These are phyloP conservation scores for Fremontodendron californicum DNA, from an alignment of 345 rosid species.

Conservation along the genomic window DNA sequence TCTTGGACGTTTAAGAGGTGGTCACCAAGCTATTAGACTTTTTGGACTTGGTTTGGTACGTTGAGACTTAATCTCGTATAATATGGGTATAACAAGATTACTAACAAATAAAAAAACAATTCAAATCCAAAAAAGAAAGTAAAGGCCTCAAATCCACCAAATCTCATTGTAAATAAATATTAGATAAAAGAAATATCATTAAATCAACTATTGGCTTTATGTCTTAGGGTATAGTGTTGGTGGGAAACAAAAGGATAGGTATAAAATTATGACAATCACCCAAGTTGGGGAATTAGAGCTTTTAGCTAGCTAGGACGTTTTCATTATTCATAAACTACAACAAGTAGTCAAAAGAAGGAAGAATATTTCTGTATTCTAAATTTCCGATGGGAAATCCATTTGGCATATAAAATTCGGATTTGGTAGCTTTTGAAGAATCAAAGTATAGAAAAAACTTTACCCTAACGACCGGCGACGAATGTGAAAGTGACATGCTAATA, in stretches of 20 bases:
- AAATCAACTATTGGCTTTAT: not conserved
- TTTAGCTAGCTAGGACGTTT: not conserved
- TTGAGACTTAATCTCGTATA: no score
- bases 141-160: not conserved
- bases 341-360: not conserved
- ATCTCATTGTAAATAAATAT: not conserved
- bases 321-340: not conserved
- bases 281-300: slow-evolving; percentile 1
- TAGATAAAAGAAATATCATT: not conserved
- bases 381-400: not conserved
- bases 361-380: not conserved
- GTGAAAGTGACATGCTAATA: not conserved
- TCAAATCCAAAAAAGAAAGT: not conserved
- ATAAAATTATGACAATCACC: not conserved
- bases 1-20: no score
- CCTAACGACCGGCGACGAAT: not conserved
- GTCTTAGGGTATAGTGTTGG: not conserved
- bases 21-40: no score
- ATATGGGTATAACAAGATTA: no score
- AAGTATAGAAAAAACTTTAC: not conserved
- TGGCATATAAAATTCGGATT: not conserved
- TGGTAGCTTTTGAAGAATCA: not conserved
- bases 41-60: no score
- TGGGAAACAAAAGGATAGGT: not conserved
- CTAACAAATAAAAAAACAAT: not conserved